Evolutionary conservation across 768 basidiomycete genomes (phyloP), one percentile per base, ranked within the genome.

Genomic region (Suillus occidentalis): DNA sequence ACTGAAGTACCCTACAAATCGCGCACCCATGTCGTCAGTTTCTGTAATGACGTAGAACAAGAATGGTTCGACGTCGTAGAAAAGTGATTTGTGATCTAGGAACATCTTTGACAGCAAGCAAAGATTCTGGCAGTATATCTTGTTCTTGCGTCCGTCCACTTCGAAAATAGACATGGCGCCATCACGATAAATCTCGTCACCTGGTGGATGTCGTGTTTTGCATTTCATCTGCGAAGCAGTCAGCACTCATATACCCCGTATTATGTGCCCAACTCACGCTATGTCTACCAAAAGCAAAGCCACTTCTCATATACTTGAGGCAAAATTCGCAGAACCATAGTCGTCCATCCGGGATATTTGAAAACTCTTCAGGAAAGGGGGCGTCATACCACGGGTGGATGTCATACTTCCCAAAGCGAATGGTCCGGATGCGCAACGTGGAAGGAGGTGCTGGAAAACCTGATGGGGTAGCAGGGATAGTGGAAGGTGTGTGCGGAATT

Each of bases 341-440:
- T 62, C 89, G 82, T 20, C 97, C 95, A 69, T 98, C 95, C 25
- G 95, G 92, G 63, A 96, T 90, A 63, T 87, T 87, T 49, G 94
- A 88, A 76, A 97, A 99, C 76, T 99, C 97, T 74, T 99, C 97
- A 0, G 97, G 97, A 75, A 98, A 99, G 7, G 97, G 97, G 28
- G 97, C 97, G 73, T 97, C 95, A 76, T 94, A 99, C 97, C 97
- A 99, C 4, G 97, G 99, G 75, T 94, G 89, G 73, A 99, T 94
- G 72, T 99, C 95, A 73, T 83, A 96, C 63, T 86, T 83, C 34
- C 96, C 96, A 70, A 98, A 96, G 36, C 95, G 88, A 67, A 98
- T 95, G 63, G 85, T 87, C 63, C 88, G 90, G 82, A 97, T 97
- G 68, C 89, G 88, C 53, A 90, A 84, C 36, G 76, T 78, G 39